A percentile compares a stretch with the other conserved stretches of the same genome.
phyloP scores from a whole-genome alignment of 192 early-diverging fungal species.

The Polychytrium aggregatum region DNA sequence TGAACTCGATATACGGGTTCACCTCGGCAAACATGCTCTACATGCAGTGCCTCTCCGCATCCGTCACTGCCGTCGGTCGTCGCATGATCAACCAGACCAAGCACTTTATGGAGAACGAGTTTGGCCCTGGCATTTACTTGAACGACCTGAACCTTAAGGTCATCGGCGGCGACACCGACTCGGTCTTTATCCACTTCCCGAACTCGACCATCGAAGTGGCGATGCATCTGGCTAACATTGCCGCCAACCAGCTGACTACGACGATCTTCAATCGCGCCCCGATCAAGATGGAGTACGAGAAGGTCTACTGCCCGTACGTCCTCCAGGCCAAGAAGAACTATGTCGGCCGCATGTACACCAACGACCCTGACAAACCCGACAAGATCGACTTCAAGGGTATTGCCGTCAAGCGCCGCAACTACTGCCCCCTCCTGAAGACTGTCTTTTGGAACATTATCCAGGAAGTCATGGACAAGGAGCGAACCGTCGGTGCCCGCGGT shows the following conservation, averaged over 20 bases:
- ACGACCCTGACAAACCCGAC: not conserved
- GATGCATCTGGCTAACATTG: not conserved
- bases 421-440: not conserved
- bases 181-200: not conserved
- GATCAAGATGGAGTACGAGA: conserved; percentile 3
- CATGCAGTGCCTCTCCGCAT: not conserved
- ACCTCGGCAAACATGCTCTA: not conserved
- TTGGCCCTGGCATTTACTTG: too few species aligned
- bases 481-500: too few species aligned
- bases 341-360: not conserved
- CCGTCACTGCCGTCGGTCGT: not conserved
- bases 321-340: conserved; percentile 2
- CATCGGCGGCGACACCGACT: conserved; percentile 1
- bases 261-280: not conserved
- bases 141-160: not conserved
- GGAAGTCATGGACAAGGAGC: too few species aligned
- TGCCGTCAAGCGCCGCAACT: conserved; percentile 1
- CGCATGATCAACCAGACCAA: too few species aligned
- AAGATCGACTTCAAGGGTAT: not conserved
- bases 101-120: too few species aligned
- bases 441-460: not conserved
- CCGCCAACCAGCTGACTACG: not conserved
- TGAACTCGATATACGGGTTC: not conserved
- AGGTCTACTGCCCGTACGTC: not conserved
- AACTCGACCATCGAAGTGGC: not conserved